A percentile compares a stretch with the other conserved stretches of the same genome.
Evolutionary conservation across 78 protist species (phyloP).

Genomic region (Mantamonas sphyraenae): DNA sequence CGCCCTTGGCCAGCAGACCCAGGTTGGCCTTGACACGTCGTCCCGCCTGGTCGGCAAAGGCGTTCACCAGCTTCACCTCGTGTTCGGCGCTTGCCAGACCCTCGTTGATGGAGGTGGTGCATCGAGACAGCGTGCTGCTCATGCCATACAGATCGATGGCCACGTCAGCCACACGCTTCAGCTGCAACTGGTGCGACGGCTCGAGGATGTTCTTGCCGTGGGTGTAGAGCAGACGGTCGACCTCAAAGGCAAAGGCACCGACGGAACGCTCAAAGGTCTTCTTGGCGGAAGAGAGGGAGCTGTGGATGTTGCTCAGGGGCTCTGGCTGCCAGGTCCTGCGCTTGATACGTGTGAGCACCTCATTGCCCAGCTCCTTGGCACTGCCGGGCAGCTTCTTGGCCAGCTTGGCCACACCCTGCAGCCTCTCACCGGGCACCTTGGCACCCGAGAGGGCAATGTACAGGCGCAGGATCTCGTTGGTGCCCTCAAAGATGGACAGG

Average conservation of each 20-base stretch:
- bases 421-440: neutral
- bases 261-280: too few species aligned
- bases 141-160: conserved; percentile 2
- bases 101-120: neutral
- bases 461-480: conserved; percentile 29
- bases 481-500: conserved; percentile 17
- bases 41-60: neutral
- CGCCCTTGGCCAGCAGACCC: neutral
- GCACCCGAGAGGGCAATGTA: conserved; percentile 6
- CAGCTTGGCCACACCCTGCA: neutral
- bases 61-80: neutral
- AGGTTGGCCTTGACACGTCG: neutral
- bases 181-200: conserved; percentile 1
- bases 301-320: too few species aligned
- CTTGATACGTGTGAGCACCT: too few species aligned
- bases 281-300: too few species aligned
- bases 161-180: conserved; percentile 20
- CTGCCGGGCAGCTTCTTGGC: neutral
- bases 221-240: neutral
- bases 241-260: too few species aligned
- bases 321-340: too few species aligned
- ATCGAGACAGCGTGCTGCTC: neutral
- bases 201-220: conserved; percentile 15
- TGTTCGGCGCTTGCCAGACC: neutral
- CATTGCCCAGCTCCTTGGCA: too few species aligned